A percentile compares a stretch with the other conserved stretches of the same genome.
Evolutionary conservation across 176 grass and related monocot species (phyloP).

Genomic region (Panicum miliaceum): DNA sequence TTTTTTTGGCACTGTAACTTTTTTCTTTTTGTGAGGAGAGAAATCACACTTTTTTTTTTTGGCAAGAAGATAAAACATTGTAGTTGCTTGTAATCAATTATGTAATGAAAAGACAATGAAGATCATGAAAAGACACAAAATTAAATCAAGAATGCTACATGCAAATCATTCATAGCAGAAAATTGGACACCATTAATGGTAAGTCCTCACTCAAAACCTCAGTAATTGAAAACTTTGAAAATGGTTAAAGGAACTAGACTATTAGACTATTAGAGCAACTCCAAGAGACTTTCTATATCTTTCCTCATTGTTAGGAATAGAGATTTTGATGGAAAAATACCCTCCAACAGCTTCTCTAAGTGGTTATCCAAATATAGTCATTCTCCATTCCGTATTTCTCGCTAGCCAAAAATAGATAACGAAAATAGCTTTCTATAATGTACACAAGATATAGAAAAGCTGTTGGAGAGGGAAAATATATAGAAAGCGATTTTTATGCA

Average conservation of each 20-base stretch:
- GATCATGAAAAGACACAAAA: background rate
- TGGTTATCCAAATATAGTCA: too few species aligned
- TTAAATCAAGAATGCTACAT: background rate
- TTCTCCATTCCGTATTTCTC: too few species aligned
- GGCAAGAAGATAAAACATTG: background rate
- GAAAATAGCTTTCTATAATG: too few species aligned
- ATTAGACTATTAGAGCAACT: too few species aligned
- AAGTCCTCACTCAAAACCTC: background rate
- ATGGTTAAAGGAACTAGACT: background rate
- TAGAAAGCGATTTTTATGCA: too few species aligned
- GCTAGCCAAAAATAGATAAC: too few species aligned
- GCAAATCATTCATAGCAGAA: background rate
- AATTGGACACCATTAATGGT: background rate
- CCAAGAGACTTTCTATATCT: too few species aligned
- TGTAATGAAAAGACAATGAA: background rate
- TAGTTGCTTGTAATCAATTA: background rate
- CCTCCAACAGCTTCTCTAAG: too few species aligned
- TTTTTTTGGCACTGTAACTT: background rate
- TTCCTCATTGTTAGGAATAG: too few species aligned
- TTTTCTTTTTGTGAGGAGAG: background rate
- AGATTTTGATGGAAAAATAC: too few species aligned
- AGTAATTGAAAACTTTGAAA: background rate
- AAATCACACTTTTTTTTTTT: background rate
- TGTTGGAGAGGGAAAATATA: too few species aligned
- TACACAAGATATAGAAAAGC: too few species aligned